Evolutionary conservation across 2,329 filamentous ascomycete species (phyloP).

Genomic region (Akanthomyces uredinophilus): DNA sequence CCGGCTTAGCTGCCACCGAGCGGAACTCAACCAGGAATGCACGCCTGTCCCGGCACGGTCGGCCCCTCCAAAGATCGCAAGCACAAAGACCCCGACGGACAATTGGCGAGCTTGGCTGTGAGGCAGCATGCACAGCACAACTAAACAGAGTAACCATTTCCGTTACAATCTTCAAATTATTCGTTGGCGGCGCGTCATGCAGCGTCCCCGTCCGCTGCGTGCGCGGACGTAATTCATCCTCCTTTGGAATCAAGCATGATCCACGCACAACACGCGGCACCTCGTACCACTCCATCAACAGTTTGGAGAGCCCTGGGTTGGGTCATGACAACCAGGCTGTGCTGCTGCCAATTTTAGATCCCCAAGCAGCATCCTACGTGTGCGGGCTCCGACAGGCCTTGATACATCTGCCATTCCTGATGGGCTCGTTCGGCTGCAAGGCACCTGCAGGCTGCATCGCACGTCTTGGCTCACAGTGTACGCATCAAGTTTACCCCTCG

Average conservation of each 20-base stretch:
- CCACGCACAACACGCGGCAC: conserved; percentile 9
- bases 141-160: background rate
- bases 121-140: background rate
- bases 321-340: background rate
- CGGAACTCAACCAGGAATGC: background rate
- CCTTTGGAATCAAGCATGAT: background rate
- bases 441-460: background rate
- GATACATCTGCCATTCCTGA: background rate
- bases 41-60: background rate
- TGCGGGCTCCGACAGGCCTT: background rate
- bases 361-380: background rate
- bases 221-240: background rate
- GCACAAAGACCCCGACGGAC: background rate
- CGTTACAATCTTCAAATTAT: background rate
- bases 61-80: background rate
- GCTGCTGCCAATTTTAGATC: conserved; percentile 9
- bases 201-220: background rate
- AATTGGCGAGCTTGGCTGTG: background rate
- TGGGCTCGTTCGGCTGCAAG: background rate
- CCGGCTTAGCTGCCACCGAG: background rate
- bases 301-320: background rate
- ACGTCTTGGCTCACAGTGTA: background rate
- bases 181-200: background rate
- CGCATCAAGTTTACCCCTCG: background rate
- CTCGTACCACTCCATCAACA: conserved; percentile 1